phyloP scores from a whole-genome alignment of 331 rosid species.

The Arachis monticola region DNA sequence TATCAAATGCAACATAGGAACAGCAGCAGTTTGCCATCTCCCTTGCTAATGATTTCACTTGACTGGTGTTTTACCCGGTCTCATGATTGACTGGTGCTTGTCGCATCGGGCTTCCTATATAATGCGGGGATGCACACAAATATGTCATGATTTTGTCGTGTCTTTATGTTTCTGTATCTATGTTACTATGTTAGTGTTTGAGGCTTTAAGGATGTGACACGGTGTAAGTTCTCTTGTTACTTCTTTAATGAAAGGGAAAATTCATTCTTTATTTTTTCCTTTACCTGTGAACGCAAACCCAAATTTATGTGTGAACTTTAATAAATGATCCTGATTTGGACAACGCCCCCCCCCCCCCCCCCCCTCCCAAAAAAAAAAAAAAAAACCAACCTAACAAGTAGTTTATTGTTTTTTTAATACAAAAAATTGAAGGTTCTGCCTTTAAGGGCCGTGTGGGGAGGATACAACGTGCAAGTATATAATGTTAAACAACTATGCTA shows the following conservation, averaged over 20 bases:
- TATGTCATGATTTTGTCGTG: constrained; percentile 44
- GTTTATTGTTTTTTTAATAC: no score
- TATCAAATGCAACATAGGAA: constrained; percentile 33
- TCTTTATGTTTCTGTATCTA: constrained; percentile 30
- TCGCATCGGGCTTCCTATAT: constrained; percentile 35
- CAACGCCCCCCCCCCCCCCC: no score
- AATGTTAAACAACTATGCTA: no score
- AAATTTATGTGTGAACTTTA: not conserved
- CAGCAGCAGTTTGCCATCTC: constrained; percentile 38
- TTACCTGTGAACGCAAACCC: constrained; percentile 40
- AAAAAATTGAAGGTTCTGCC: no score
- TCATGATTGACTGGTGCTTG: constrained; percentile 40
- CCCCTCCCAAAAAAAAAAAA: no score
- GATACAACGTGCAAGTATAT: no score
- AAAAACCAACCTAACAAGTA: no score
- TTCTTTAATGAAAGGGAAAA: constrained; percentile 21
- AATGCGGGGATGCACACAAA: constrained; percentile 25
- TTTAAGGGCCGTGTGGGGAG: no score
- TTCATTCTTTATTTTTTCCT: constrained; percentile 50
- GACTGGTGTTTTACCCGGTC: constrained; percentile 37
- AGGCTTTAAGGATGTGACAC: constrained; percentile 47
- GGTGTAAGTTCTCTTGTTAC: constrained; percentile 38
- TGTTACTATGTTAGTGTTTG: constrained; percentile 38
- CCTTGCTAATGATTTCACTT: constrained; percentile 40
- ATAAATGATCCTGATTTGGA: no score